Percentiles rank a stretch among this genome's conserved stretches.
Conservation (phyloP, 768 basidiomycete genomes). For the Suillus decipiens region DNA sequence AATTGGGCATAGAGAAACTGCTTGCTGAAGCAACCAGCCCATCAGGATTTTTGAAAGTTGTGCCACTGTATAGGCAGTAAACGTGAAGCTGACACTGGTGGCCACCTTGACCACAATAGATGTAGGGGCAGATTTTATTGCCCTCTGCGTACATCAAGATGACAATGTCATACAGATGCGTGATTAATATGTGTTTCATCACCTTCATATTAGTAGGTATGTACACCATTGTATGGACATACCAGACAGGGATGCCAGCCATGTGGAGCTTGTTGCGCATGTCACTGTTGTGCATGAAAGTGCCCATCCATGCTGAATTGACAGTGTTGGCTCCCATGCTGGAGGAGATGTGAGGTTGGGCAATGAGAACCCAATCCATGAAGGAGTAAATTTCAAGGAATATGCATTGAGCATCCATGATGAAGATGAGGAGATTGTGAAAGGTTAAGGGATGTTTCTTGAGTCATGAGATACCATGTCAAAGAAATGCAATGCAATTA, state of each 20-base stretch:
- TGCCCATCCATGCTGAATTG: neutral
- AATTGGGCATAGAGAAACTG: too few relatives aligned
- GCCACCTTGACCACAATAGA: neutral
- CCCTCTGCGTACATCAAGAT: neutral
- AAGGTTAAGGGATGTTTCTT: neutral
- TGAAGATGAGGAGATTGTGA: neutral
- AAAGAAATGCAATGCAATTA: neutral
- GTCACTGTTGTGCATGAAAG: too few relatives aligned
- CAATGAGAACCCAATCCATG: neutral
- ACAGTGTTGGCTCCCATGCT: neutral
- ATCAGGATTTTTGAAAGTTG: too few relatives aligned
- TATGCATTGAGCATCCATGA: neutral
- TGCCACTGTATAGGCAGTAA: neutral
- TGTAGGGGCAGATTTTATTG: neutral
- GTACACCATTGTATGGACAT: neutral
- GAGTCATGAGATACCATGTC: neutral
- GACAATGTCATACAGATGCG: neutral
- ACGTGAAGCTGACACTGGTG: neutral
- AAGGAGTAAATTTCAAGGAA: neutral
- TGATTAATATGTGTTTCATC: neutral
- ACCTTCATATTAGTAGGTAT: neutral
- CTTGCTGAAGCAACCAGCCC: too few relatives aligned
- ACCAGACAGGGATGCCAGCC: conserved; percentile 2
- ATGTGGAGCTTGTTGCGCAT: too few relatives aligned
- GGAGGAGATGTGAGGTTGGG: conserved; percentile 1